phyloP scores from a whole-genome alignment of 768 basidiomycete species.

The Chalciporus sphaerocephalus region DNA sequence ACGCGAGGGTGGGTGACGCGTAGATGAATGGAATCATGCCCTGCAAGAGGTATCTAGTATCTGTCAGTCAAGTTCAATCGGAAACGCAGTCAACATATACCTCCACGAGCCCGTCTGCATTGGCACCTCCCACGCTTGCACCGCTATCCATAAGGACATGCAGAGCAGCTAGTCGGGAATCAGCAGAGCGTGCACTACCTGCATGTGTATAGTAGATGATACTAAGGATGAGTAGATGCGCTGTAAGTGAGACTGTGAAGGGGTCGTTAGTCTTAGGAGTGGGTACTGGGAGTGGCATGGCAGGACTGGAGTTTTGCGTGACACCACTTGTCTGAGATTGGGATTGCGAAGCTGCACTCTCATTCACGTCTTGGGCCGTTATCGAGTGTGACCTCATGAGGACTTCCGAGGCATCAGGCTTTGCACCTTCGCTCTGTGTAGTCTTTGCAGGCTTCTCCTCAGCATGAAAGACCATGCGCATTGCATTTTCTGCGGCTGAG shows the following conservation, averaged over 20 bases:
- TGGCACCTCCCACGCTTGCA: slow-evolving; percentile 34
- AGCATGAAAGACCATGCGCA: slow-evolving; percentile 37
- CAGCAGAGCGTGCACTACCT: slow-evolving; percentile 45
- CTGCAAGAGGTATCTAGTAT: slow-evolving; percentile 27
- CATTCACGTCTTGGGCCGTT: slow-evolving; percentile 26
- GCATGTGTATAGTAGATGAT: slow-evolving; percentile 59
- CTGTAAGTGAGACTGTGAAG: slow-evolving; percentile 39
- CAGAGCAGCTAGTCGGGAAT: slow-evolving; percentile 50
- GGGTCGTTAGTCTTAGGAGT: slow-evolving; percentile 24
- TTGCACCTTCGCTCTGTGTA: slow-evolving; percentile 8
- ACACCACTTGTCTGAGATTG: slow-evolving; percentile 15
- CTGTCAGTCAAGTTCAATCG: background rate
- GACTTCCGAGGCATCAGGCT: slow-evolving; percentile 6
- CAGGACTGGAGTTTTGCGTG: background rate
- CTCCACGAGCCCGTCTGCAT: slow-evolving; percentile 37
- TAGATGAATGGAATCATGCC: slow-evolving; percentile 45
- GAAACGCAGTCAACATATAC: slow-evolving; percentile 25
- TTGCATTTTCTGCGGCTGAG: slow-evolving; percentile 43
- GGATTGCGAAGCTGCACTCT: slow-evolving; percentile 19
- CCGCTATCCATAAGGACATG: slow-evolving; percentile 68
- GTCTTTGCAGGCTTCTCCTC: slow-evolving; percentile 5
- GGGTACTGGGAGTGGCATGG: slow-evolving; percentile 1
- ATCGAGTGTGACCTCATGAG: slow-evolving; percentile 31
- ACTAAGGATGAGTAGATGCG: slow-evolving; percentile 61
- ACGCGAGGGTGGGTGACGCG: slow-evolving; percentile 66